Conservation (phyloP, 2,329 filamentous ascomycete genomes). For the Orbilia blumenaviensis region DNA sequence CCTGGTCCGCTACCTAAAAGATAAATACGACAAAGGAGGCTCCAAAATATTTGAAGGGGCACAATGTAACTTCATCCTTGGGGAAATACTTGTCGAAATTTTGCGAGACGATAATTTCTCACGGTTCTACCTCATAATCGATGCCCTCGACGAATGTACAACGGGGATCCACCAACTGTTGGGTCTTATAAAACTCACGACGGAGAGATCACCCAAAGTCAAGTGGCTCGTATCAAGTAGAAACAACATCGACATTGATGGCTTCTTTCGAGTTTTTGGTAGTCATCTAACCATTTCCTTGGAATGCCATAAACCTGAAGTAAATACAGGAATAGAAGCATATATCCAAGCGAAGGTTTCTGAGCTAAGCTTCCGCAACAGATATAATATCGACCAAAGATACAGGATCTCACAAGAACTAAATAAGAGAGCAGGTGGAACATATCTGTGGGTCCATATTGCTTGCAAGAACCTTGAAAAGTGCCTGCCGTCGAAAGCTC, state of each 20-base stretch:
- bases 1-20: background rate
- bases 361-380: background rate
- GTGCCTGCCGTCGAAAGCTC: background rate
- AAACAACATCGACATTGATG: conserved; percentile 2
- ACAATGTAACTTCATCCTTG: too few species aligned
- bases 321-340: background rate
- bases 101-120: background rate
- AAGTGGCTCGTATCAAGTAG: background rate
- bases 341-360: background rate
- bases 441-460: conserved; percentile 17
- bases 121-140: conserved; percentile 6
- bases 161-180: background rate
- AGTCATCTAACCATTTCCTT: background rate
- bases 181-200: background rate
- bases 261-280: background rate
- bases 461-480: conserved; percentile 10
- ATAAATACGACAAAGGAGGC: too few species aligned
- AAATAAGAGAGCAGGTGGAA: background rate
- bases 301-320: background rate
- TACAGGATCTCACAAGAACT: background rate
- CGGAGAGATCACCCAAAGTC: background rate
- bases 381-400: background rate
- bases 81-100: background rate
- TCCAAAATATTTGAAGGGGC: too few species aligned
- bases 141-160: conserved; percentile 5